These are phyloP conservation scores for Platanus orientalis DNA, from an alignment of 164 flowering plant species.

Conservation along the genomic window DNA sequence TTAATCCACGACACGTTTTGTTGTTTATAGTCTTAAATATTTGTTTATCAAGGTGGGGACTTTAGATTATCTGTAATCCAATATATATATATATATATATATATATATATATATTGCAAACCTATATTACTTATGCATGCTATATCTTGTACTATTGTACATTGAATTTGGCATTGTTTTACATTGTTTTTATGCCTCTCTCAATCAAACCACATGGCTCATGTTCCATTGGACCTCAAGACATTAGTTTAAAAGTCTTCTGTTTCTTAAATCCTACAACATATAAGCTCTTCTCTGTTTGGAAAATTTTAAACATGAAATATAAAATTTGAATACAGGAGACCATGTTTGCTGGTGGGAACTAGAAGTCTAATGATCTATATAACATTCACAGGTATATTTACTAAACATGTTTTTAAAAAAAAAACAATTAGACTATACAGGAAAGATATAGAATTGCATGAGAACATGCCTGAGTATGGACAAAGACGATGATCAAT, in stretches of 20 bases:
- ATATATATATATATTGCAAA: no score
- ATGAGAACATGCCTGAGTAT: conserved; percentile 13
- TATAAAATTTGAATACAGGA: conserved; percentile 9
- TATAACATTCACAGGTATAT: not conserved
- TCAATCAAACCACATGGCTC: conserved; percentile 59
- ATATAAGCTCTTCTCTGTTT: not conserved
- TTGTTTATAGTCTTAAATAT: not conserved
- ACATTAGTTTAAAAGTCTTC: conserved; percentile 22
- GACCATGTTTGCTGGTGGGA: conserved; percentile 26
- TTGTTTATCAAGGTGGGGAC: not conserved
- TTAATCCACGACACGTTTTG: no score
- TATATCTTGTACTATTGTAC: conserved; percentile 12
- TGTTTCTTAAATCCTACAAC: conserved; percentile 10
- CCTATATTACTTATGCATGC: not conserved
- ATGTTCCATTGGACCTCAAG: conserved; percentile 39
- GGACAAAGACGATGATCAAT: conserved; percentile 5
- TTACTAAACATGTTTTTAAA: not conserved
- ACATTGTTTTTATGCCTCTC: conserved; percentile 14
- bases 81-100: no score
- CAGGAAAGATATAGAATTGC: conserved; percentile 4
- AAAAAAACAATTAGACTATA: no score
- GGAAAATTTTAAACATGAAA: no score
- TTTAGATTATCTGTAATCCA: not conserved
- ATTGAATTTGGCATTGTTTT: conserved; percentile 28
- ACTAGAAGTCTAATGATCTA: not conserved